phyloP scores from a whole-genome alignment of 768 basidiomycete species.

The Pleurotus platypus region DNA sequence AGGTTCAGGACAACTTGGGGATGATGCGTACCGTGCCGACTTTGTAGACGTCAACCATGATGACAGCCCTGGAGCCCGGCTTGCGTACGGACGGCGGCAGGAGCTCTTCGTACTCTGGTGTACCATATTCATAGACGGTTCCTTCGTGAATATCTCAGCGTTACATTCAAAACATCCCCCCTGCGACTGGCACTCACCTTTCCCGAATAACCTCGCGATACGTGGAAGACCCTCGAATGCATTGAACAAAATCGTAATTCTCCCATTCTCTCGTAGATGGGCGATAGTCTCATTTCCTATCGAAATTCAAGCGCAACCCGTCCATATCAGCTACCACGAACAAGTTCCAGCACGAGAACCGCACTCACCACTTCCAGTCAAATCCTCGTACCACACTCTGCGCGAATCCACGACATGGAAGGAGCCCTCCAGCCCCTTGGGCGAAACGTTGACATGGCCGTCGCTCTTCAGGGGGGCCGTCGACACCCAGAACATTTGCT shows the following conservation, averaged over 20 bases:
- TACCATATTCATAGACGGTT: conserved; percentile 58
- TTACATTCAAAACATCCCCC: background rate
- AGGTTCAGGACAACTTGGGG: background rate
- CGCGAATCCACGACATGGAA: conserved; percentile 56
- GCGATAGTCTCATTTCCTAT: conserved; percentile 56
- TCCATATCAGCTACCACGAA: background rate
- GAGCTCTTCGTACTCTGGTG: conserved; percentile 52
- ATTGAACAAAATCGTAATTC: conserved; percentile 59
- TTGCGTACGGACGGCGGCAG: conserved; percentile 43
- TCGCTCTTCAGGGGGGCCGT: conserved; percentile 53
- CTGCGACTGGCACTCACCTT: conserved; percentile 27
- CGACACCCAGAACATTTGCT: conserved; percentile 72
- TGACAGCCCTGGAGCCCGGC: conserved; percentile 58
- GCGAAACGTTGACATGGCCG: conserved; percentile 66
- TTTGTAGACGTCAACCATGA: conserved; percentile 59
- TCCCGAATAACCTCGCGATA: conserved; percentile 57
- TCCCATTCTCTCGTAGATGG: conserved; percentile 59
- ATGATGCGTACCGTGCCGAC: conserved; percentile 35
- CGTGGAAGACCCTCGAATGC: conserved; percentile 59
- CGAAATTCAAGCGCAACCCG: background rate
- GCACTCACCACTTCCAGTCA: conserved; percentile 63
- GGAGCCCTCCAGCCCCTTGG: conserved; percentile 57
- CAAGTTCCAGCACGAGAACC: too few species aligned
- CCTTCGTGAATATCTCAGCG: conserved; percentile 31
- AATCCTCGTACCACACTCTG: conserved; percentile 71